Evolutionary conservation across 148 eudicot species (phyloP).

Genomic region (Drosera capensis): DNA sequence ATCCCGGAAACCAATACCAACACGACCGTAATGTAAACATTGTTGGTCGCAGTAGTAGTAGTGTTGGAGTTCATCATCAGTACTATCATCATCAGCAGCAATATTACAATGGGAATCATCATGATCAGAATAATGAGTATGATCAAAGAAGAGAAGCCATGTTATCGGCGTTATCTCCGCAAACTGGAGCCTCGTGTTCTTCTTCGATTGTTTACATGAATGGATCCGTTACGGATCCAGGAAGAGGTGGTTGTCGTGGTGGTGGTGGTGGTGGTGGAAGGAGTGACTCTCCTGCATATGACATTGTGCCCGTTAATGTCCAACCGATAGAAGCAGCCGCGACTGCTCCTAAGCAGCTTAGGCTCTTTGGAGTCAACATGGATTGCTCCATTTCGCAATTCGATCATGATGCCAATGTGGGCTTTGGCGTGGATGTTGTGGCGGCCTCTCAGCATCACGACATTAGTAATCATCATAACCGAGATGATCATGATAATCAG

Average conservation of each 20-base stretch:
- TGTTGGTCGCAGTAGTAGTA: not conserved
- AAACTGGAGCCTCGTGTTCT: not conserved
- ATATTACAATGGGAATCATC: not conserved
- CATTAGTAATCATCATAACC: not conserved
- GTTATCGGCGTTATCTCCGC: no score
- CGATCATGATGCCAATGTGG: no score
- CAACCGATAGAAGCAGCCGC: constrained; percentile 31
- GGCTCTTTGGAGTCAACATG: constrained; percentile 93
- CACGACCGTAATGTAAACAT: not conserved
- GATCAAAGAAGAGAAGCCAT: no score
- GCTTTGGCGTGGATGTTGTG: no score
- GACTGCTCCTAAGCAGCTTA: constrained; percentile 60
- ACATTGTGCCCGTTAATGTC: constrained; percentile 60
- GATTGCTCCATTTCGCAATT: constrained; percentile 43
- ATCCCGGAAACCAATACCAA: not conserved
- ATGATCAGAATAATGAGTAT: no score
- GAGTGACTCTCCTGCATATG: constrained; percentile 23
- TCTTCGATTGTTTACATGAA: not conserved
- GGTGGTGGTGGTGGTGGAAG: constrained; percentile 6
- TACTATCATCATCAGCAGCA: not conserved
- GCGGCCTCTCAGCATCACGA: constrained; percentile 7
- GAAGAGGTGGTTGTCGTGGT: not conserved
- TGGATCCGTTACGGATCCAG: not conserved
- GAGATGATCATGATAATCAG: not conserved
- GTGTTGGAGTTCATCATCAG: not conserved